Evolutionary conservation across 2,329 filamentous ascomycete genomes (phyloP).

Genomic region (Phaeosphaeria sp.): DNA sequence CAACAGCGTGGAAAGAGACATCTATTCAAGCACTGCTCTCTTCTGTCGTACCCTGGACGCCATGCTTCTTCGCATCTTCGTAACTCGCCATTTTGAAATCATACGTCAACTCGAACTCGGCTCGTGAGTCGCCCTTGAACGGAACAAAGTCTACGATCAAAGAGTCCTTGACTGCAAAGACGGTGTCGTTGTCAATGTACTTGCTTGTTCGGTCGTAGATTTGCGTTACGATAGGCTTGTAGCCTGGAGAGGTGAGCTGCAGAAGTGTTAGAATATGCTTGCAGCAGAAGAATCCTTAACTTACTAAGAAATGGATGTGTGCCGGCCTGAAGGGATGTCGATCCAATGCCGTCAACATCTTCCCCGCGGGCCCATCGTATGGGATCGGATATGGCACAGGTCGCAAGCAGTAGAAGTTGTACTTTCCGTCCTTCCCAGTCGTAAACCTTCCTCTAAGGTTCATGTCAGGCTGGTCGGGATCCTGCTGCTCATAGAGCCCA

Average conservation of each 20-base stretch:
- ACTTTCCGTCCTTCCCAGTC: constrained; percentile 70
- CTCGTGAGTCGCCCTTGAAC: constrained; percentile 59
- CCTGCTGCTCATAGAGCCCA: constrained; percentile 72
- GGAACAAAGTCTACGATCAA: constrained; percentile 65
- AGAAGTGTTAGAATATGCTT: constrained; percentile 8
- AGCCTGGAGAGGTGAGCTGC: constrained; percentile 62
- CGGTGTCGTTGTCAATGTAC: constrained; percentile 66
- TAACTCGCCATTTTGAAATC: constrained; percentile 55
- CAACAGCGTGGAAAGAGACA: neutral
- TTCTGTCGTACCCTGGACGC: constrained; percentile 34
- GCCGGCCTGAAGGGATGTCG: constrained; percentile 68
- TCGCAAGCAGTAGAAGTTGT: constrained; percentile 55
- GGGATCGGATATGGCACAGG: constrained; percentile 61
- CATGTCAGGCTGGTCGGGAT: constrained; percentile 71
- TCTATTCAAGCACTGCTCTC: constrained; percentile 23
- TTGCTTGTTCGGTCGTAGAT: constrained; percentile 74
- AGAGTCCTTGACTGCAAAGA: constrained; percentile 67
- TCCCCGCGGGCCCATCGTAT: constrained; percentile 65
- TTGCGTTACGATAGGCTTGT: constrained; percentile 76
- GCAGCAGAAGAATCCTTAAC: constrained; percentile 17
- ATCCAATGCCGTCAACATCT: constrained; percentile 64
- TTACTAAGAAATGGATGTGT: constrained; percentile 68
- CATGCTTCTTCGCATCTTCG: constrained; percentile 41
- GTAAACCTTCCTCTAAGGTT: constrained; percentile 77
- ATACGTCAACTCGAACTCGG: constrained; percentile 61